Base-by-base conservation (phyloP, 2,329 filamentous ascomycete genomes). In the Pseudogymnoascus sp. region DNA sequence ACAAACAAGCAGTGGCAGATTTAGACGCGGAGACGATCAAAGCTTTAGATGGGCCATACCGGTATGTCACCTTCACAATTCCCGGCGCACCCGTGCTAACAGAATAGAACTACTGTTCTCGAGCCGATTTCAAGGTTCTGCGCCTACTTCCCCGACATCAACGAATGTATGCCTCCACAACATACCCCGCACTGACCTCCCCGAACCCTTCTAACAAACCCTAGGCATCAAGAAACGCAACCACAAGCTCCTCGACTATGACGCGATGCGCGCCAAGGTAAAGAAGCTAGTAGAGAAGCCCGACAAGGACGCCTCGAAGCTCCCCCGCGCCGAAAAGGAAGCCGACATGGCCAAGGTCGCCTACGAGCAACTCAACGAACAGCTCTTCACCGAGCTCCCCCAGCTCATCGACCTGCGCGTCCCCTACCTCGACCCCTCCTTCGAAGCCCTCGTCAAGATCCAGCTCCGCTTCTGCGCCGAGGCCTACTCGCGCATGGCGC, bases 1-100 rank as follows among this genome's bases (percentile, higher is more conserved):
- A 99, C 80, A 99, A 97, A 78, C 92, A 97, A 75, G 94, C 94
- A 7, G 95, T 99, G 19, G 94, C 97, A 74, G 94, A 99, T 74
- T 83, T 99, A 58, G 95, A 99, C 75, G 90, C 94, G 61, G 95
- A 99, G 76, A 99, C 94, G 0, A 97, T 99, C 77, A 99, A 99
- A 76, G 94, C 94, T 5, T 82, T 99, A 66, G 94, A 99, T 76
- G 94, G 94, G 3, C 95, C 94, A 55, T 99, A 97, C 78, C 85
- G 90, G 85, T 88, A 80, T 61, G 73, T 68, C 60, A 35, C 9
- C 19, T 35, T 39, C 16, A 36, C 5, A 52, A 14, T 39, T 16
- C 41, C 22, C 49, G 36, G 28, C 30, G 5, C 2, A 6, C 25
- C 45, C 23, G 25, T 28, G n/a, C 45, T 52, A 9, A 52, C 25